Percentiles rank a stretch among this genome's conserved stretches.
Conservation (phyloP, 2,329 filamentous ascomycete species). For the Venturiaceae sp. region DNA sequence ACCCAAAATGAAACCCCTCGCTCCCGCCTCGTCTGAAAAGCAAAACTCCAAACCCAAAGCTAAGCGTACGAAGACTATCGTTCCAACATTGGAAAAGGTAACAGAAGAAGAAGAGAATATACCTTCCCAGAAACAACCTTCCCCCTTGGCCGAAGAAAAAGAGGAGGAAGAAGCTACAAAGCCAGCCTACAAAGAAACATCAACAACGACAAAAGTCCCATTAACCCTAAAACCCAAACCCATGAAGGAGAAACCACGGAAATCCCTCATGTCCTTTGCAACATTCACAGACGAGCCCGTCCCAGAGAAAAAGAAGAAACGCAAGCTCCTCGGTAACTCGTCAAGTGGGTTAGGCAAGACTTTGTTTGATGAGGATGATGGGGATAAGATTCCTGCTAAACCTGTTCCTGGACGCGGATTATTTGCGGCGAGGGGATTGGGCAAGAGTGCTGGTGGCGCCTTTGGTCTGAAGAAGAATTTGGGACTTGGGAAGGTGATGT, state of each 20-base stretch:
- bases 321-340: constrained; percentile 37
- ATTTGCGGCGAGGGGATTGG: constrained; percentile 23
- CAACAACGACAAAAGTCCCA: constrained; percentile 4
- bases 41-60: constrained; percentile 29
- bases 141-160: constrained; percentile 15
- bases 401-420: constrained; percentile 24
- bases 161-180: constrained; percentile 23
- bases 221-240: constrained; percentile 23
- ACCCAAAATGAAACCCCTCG: constrained; percentile 31
- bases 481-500: constrained; percentile 10
- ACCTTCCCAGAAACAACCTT: constrained; percentile 19
- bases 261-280: constrained; percentile 37
- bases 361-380: constrained; percentile 60
- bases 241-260: constrained; percentile 22
- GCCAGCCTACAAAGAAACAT: constrained; percentile 11
- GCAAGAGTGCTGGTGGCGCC: not conserved
- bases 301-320: constrained; percentile 47
- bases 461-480: constrained; percentile 1
- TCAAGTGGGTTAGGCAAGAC: constrained; percentile 37
- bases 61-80: constrained; percentile 21
- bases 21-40: constrained; percentile 33
- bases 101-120: constrained; percentile 32
- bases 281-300: constrained; percentile 29
- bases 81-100: constrained; percentile 31
- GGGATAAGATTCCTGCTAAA: constrained; percentile 31